These are phyloP conservation scores for Zygnema circumcarinatum DNA, from an alignment of 139 green algal species.

Conservation along the genomic window DNA sequence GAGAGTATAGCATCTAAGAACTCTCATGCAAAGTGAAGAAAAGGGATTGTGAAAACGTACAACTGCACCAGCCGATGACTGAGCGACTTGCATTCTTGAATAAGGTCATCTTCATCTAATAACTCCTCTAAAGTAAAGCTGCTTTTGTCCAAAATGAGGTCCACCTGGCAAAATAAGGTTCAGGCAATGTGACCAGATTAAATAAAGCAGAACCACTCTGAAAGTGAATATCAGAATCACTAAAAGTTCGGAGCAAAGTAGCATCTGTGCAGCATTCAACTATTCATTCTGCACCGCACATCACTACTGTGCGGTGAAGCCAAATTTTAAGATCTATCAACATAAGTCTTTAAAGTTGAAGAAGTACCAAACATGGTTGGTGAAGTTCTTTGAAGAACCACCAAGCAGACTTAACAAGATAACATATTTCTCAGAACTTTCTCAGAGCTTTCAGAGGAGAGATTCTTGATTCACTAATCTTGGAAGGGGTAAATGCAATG, in stretches of 20 bases:
- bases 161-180: constrained; percentile 41
- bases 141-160: constrained; percentile 61
- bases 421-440: no score
- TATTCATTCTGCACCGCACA: not conserved
- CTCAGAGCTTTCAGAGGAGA: no score
- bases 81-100: constrained; percentile 67
- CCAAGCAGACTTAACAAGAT: no score
- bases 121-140: constrained; percentile 64
- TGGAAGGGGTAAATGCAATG: no score
- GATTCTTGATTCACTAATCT: no score
- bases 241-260: not conserved
- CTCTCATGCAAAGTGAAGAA: no score
- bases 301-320: not conserved
- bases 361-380: no score
- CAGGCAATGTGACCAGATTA: not conserved
- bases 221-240: not conserved
- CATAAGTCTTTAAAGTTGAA: not conserved
- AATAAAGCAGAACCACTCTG: no score
- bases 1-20: no score
- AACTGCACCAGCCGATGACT: constrained; percentile 51
- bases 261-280: not conserved
- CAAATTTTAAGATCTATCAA: not conserved
- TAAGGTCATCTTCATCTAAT: constrained; percentile 65
- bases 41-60: constrained; percentile 48
- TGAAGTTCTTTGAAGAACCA: no score